A percentile compares a stretch with the other conserved stretches of the same genome.
Evolutionary conservation across 306 rosid species (phyloP).

Genomic region (Cucurbita pepo): DNA sequence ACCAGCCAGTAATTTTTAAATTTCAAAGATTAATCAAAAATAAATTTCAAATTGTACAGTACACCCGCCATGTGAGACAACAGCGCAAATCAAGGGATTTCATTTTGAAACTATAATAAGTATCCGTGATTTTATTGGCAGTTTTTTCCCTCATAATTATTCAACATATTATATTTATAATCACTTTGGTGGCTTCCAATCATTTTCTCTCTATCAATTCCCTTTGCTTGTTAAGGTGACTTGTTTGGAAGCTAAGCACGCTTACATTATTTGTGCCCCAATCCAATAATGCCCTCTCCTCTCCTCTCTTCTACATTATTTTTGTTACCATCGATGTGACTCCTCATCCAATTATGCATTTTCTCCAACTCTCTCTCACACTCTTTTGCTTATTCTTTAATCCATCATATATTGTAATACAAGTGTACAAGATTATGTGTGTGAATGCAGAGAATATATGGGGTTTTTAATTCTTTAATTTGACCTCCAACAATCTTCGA

Average conservation of each 20-base stretch:
- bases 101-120: neutral
- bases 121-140: neutral
- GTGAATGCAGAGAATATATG: neutral
- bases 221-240: neutral
- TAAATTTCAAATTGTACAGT: neutral
- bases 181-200: slow-evolving; percentile 2
- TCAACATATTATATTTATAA: slow-evolving; percentile 2
- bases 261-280: neutral
- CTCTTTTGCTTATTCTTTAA: slow-evolving; percentile 1
- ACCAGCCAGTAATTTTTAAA: too few relatives aligned
- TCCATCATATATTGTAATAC: neutral
- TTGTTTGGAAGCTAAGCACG: slow-evolving; percentile 7
- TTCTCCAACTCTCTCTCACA: neutral
- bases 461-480: neutral
- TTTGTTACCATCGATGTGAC: neutral
- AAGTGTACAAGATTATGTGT: neutral
- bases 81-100: slow-evolving; percentile 7
- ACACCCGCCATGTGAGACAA: slow-evolving; percentile 4
- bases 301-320: neutral
- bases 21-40: too few relatives aligned
- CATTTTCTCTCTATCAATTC: neutral
- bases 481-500: neutral
- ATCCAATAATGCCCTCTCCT: neutral
- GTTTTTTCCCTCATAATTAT: neutral
- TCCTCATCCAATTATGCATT: neutral